These are phyloP conservation scores for Blastobotrys americana DNA, from an alignment of 805 yeast genomes.

Conservation along the genomic window DNA sequence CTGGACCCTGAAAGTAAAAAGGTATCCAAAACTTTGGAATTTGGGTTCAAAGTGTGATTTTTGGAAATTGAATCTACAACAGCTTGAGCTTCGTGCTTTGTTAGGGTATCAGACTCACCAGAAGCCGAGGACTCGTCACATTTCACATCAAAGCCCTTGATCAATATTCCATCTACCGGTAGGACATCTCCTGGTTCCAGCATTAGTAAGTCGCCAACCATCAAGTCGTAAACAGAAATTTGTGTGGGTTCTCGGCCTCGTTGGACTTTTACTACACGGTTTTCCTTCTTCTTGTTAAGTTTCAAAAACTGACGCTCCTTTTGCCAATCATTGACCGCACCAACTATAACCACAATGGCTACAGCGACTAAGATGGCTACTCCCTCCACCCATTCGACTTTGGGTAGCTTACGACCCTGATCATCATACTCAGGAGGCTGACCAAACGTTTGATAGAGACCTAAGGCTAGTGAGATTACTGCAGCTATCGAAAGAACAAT, in stretches of 20 bases:
- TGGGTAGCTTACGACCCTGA: constrained; percentile 69
- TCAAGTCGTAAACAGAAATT: constrained; percentile 63
- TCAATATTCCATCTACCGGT: constrained; percentile 78
- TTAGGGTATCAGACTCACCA: constrained; percentile 85
- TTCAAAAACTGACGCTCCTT: constrained; percentile 89
- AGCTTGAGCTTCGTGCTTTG: constrained; percentile 50
- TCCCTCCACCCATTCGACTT: constrained; percentile 98
- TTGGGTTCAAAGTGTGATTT: constrained; percentile 21
- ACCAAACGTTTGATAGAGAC: constrained; percentile 87
- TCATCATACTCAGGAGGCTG: constrained; percentile 70
- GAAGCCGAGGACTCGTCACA: constrained; percentile 91
- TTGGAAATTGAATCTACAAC: constrained; percentile 31
- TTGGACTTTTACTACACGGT: constrained; percentile 67
- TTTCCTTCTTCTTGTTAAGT: constrained; percentile 81
- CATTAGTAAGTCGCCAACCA: constrained; percentile 78
- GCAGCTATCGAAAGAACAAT: constrained; percentile 82
- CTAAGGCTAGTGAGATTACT: constrained; percentile 77
- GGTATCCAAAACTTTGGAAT: constrained; percentile 56
- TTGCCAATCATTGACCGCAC: constrained; percentile 94
- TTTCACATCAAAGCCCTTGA: constrained; percentile 63
- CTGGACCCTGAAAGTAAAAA: constrained; percentile 88
- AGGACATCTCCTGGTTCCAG: constrained; percentile 92
- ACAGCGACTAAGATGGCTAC: constrained; percentile 94
- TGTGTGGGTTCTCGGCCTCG: constrained; percentile 63
- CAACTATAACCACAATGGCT: constrained; percentile 81